phyloP scores from a whole-genome alignment of 2,329 filamentous ascomycete species.

The Arthrobotrys pseudoclavata region DNA sequence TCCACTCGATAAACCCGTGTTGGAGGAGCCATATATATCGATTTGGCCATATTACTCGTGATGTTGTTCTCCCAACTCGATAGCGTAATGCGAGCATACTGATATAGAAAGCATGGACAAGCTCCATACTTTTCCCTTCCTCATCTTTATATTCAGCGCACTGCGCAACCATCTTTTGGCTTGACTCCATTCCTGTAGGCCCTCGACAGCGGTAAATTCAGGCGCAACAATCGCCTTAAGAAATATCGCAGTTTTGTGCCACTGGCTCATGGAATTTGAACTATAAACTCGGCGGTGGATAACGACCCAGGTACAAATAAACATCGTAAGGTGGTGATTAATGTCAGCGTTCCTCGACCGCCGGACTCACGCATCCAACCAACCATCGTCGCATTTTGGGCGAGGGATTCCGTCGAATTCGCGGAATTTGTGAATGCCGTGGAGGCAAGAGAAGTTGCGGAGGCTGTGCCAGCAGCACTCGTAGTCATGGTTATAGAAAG shows the following conservation, averaged over 20 bases:
- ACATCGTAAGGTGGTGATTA: constrained; percentile 65
- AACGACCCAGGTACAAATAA: constrained; percentile 65
- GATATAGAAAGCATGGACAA: constrained; percentile 65
- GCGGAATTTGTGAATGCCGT: background rate
- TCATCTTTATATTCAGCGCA: constrained; percentile 62
- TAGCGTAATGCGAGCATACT: constrained; percentile 65
- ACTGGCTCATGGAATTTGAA: constrained; percentile 41
- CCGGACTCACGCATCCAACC: constrained; percentile 64
- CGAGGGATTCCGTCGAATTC: background rate
- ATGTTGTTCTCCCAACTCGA: constrained; percentile 61
- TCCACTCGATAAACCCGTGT: constrained; percentile 64
- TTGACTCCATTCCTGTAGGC: constrained; percentile 65
- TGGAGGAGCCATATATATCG: constrained; percentile 65
- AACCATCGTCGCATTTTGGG: constrained; percentile 59
- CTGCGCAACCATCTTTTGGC: constrained; percentile 64
- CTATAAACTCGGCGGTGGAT: constrained; percentile 66
- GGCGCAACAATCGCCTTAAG: constrained; percentile 65
- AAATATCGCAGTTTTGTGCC: constrained; percentile 64
- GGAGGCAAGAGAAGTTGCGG: constrained; percentile 17
- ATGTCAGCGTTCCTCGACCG: constrained; percentile 65
- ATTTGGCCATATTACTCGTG: constrained; percentile 65
- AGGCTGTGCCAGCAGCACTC: constrained; percentile 27
- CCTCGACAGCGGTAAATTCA: constrained; percentile 65
- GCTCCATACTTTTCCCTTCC: constrained; percentile 60
- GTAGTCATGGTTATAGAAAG: constrained; percentile 4